Evolutionary conservation across 2,329 filamentous ascomycete species (phyloP).

Genomic region (Aulographum hederae): DNA sequence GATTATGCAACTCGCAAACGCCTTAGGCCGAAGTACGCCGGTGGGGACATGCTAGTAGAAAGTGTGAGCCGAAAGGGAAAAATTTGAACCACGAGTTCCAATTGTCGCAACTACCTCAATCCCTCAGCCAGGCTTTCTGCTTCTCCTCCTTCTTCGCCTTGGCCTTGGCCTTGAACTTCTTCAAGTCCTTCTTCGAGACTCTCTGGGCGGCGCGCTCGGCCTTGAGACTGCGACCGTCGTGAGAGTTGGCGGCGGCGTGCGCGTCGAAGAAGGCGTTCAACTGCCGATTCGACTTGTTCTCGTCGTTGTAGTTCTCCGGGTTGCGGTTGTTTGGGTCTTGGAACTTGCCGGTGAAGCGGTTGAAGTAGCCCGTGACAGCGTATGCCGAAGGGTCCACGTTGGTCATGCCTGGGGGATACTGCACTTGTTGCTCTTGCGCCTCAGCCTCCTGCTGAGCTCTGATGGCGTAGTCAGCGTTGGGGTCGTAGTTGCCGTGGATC

Average conservation of each 20-base stretch:
- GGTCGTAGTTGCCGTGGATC: conserved; percentile 92
- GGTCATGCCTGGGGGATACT: conserved; percentile 9
- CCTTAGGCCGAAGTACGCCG: too few species aligned
- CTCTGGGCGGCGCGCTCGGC: conserved; percentile 78
- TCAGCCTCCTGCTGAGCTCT: conserved; percentile 21
- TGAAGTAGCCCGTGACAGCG: conserved; percentile 59
- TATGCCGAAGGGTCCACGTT: conserved; percentile 29
- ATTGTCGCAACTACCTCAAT: conserved; percentile 36
- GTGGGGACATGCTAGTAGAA: too few species aligned
- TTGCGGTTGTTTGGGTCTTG: conserved; percentile 44
- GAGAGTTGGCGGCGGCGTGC: conserved; percentile 76
- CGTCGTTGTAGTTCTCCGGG: conserved; percentile 65
- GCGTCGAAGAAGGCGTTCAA: conserved; percentile 95
- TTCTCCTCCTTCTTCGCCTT: conserved; percentile 88
- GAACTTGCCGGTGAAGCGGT: conserved; percentile 74
- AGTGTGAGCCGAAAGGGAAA: too few species aligned
- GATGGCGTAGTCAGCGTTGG: conserved; percentile 77
- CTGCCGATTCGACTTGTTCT: conserved; percentile 72
- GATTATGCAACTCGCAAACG: too few species aligned
- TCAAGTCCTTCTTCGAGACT: conserved; percentile 68
- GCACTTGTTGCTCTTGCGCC: conserved; percentile 13
- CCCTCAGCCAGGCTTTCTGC: conserved; percentile 72
- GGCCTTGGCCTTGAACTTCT: conserved; percentile 81
- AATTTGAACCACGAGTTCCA: neutral
- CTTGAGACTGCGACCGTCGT: conserved; percentile 79